Evolutionary conservation across 768 basidiomycete genomes (phyloP).

Genomic region (Leucosporidium scottii): DNA sequence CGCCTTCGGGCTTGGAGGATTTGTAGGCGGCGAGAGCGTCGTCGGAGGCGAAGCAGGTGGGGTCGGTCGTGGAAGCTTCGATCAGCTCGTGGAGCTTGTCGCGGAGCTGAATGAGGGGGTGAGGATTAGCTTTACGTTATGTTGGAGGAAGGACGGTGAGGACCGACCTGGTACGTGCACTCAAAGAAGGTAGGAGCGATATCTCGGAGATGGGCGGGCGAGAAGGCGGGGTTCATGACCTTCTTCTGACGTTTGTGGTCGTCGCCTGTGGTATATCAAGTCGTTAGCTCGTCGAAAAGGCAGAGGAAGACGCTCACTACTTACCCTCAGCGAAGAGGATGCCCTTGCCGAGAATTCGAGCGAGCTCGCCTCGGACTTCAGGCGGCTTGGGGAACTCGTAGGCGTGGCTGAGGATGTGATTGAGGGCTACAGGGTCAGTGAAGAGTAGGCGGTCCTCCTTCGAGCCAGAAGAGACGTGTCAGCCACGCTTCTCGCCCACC

Average conservation of each 20-base stretch:
- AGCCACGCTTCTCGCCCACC: neutral
- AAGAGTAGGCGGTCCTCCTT: slow-evolving; percentile 22
- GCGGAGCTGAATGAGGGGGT: slow-evolving; percentile 8
- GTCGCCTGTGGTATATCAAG: slow-evolving; percentile 4
- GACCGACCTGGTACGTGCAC: slow-evolving; percentile 13
- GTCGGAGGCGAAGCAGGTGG: slow-evolving; percentile 1
- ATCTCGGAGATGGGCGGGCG: slow-evolving; percentile 16
- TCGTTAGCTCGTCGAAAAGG: neutral
- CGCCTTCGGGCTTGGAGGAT: neutral
- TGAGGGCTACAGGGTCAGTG: slow-evolving; percentile 25
- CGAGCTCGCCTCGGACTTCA: slow-evolving; percentile 24
- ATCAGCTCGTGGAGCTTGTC: slow-evolving; percentile 11
- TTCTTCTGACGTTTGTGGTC: slow-evolving; percentile 31
- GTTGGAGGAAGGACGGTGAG: no score
- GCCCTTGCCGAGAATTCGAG: slow-evolving; percentile 31
- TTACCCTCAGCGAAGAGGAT: slow-evolving; percentile 33
- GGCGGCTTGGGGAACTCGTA: slow-evolving; percentile 33
- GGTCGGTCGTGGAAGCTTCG: neutral
- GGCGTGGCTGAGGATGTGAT: slow-evolving; percentile 23
- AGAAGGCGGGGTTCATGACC: slow-evolving; percentile 29
- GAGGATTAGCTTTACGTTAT: no score
- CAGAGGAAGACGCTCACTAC: no score
- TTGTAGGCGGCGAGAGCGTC: neutral
- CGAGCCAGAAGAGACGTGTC: neutral
- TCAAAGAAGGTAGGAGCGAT: slow-evolving; percentile 30